phyloP scores from a whole-genome alignment of 208 protist genomes.

The Tritrichomonas musculus region DNA sequence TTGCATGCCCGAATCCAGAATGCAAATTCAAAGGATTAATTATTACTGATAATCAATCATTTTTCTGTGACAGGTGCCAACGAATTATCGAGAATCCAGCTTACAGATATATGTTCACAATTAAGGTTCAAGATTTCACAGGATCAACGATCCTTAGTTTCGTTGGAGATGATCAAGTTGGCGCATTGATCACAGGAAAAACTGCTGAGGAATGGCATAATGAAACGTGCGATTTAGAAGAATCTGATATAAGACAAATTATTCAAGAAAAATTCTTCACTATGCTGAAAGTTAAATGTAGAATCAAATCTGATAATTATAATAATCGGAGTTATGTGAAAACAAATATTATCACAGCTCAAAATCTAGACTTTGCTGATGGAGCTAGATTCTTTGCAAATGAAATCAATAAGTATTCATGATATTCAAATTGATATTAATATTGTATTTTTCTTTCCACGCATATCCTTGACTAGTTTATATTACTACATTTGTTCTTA shows the following conservation, averaged over 20 bases:
- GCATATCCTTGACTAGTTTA: too few species aligned
- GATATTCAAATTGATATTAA: too few species aligned
- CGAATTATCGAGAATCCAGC: background rate
- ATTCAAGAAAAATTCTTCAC: background rate
- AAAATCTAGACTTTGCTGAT: background rate
- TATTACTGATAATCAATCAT: background rate
- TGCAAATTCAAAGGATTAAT: background rate
- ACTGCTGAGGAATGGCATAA: background rate
- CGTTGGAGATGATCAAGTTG: background rate
- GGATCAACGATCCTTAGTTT: background rate
- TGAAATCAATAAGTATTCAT: constrained; percentile 3
- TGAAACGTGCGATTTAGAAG: background rate
- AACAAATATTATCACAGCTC: background rate
- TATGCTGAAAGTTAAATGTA: background rate
- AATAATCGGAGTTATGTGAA: background rate
- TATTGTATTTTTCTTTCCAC: too few species aligned
- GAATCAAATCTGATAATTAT: background rate
- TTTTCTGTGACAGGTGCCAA: background rate
- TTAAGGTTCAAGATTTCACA: background rate
- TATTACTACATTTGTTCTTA: too few species aligned
- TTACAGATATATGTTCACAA: background rate
- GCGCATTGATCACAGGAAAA: background rate
- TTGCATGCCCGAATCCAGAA: background rate
- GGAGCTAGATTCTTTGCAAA: background rate
- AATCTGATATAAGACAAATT: background rate